Base-by-base conservation (phyloP, 2,329 filamentous ascomycete species). In the Penicillium glabrum region DNA sequence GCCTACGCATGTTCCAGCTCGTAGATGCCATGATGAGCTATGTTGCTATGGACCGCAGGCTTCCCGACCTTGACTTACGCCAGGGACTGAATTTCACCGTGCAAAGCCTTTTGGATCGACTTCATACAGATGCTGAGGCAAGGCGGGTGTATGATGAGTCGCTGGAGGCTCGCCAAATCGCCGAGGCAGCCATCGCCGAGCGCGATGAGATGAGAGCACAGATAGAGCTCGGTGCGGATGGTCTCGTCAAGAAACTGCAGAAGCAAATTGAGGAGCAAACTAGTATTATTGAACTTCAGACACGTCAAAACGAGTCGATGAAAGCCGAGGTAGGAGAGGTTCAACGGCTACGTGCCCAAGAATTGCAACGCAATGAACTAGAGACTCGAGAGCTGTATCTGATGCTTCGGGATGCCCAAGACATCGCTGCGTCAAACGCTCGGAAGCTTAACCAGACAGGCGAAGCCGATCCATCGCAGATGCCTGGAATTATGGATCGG, bases 11-110 rank as follows among this genome's bases (percentile, higher is more conserved):
- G 89, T 99, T 98, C 77, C 95, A 98, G 79, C 85, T 99, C 27
- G 93, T 98, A 27, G 95, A 99, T 76, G 89, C 91, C n/a, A 98
- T 98, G 92, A 86, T 99, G 63, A 96, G 92, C 75, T 98, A 98
- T 75, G 93, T 99, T 61, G 93, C 93, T 67, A 99, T 99, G 93
- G 95, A 99, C 75, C 86, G 95, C 70, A 85, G 95, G 61, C 77
- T 98, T 62, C 95, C 95, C 39, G 93, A 99, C 75, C 93, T 98
- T 87, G 95, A 99, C 73, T 84, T 99, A 58, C 97, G 97, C 79
- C 93, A 98, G 75, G 96, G 92, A 70, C 84, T 99, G 63, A 97
- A 96, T 74, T 98, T 98, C 69, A 97, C 93, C 0, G 95, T 99
- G 10, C 95, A 98, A 77, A 96, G 86, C 74, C 82, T 99, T 65